Conservation (phyloP, 495 filamentous ascomycete genomes). For the Penicillium salamii region DNA sequence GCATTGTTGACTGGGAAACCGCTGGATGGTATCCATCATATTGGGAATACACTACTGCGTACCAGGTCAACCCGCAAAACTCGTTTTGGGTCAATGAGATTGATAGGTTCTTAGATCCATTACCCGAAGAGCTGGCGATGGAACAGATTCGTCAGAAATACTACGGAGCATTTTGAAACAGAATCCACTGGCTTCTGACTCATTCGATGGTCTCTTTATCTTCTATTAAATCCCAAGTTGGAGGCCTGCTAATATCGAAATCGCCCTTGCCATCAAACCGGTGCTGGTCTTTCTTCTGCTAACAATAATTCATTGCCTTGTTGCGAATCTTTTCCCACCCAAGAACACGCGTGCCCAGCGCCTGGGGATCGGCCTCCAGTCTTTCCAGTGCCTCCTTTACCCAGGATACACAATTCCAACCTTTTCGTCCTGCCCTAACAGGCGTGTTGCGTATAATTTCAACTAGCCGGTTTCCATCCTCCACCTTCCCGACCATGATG, state of each 20-base stretch:
- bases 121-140: constrained; percentile 46
- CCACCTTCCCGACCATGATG: constrained; percentile 43
- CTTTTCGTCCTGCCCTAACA: constrained; percentile 24
- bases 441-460: constrained; percentile 31
- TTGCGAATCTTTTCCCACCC: constrained; percentile 34
- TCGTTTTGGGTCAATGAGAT: constrained; percentile 45
- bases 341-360: constrained; percentile 31
- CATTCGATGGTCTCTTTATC: no score
- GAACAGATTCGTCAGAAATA: constrained; percentile 41
- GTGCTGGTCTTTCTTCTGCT: constrained; percentile 33
- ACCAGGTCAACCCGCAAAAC: constrained; percentile 42
- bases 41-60: constrained; percentile 52
- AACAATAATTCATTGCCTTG: constrained; percentile 33
- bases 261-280: constrained; percentile 29
- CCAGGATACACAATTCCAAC: constrained; percentile 45
- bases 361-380: constrained; percentile 27
- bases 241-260: constrained; percentile 23
- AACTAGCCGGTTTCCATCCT: constrained; percentile 24
- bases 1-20: constrained; percentile 54
- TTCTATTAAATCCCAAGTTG: constrained; percentile 41
- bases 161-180: constrained; percentile 22
- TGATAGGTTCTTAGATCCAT: constrained; percentile 45
- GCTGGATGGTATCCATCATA: constrained; percentile 50
- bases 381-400: constrained; percentile 35
- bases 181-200: no score